Conservation (phyloP, 176 grass and related monocot species). For the Avena atlantica region DNA sequence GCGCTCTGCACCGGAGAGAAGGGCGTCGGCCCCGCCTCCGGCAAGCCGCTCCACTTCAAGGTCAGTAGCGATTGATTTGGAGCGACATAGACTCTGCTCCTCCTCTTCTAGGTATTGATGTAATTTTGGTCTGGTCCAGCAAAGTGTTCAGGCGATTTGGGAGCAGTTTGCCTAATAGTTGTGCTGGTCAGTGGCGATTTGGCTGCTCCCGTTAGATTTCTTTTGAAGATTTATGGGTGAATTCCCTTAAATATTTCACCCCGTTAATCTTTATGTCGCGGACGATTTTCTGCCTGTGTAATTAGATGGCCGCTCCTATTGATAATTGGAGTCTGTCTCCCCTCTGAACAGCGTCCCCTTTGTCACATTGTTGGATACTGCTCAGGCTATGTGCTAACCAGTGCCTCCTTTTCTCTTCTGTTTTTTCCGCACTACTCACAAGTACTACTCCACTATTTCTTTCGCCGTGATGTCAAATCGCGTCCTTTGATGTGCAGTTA, state of each 20-base stretch:
- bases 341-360: not conserved
- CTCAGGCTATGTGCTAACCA: conserved; percentile 1
- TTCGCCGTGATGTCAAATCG: conserved; percentile 48
- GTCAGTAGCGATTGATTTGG: conserved; percentile 42
- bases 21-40: conserved; percentile 68
- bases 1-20: conserved; percentile 97
- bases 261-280: not conserved
- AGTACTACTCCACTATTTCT: not conserved
- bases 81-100: not conserved
- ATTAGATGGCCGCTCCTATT: not conserved
- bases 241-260: not conserved
- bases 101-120: not conserved
- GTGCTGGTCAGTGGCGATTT: conserved; percentile 19
- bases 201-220: not conserved
- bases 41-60: conserved; percentile 89
- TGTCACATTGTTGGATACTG: conserved; percentile 30
- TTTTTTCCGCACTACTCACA: not conserved
- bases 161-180: not conserved
- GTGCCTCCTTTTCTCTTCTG: not conserved
- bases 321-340: conserved; percentile 1
- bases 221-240: not conserved
- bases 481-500: conserved; percentile 51
- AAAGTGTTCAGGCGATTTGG: conserved; percentile 16
- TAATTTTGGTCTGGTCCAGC: not conserved
- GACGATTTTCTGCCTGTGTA: not conserved